Conservation (phyloP, 1,284 basidiomycete genomes). For the Ceratobasidium sp. region DNA sequence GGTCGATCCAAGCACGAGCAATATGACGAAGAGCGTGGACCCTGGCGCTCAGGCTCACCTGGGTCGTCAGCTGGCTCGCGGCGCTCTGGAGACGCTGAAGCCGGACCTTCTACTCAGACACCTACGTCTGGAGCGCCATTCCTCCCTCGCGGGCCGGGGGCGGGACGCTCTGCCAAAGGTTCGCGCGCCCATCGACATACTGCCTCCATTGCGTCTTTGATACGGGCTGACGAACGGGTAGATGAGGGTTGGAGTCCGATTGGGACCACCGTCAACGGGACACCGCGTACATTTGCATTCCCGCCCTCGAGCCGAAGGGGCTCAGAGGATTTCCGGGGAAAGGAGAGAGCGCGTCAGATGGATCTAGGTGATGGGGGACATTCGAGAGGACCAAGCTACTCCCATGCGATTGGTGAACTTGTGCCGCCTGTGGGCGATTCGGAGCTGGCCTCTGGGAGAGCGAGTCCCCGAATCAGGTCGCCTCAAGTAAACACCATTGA, state of each 20-base stretch:
- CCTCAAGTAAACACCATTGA: slow-evolving; percentile 16
- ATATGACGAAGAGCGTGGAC: slow-evolving; percentile 69
- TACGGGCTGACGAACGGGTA: slow-evolving; percentile 74
- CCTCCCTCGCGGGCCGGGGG: slow-evolving; percentile 53
- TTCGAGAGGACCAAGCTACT: slow-evolving; percentile 18
- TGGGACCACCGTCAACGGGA: slow-evolving; percentile 37
- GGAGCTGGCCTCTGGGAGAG: slow-evolving; percentile 10
- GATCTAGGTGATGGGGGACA: slow-evolving; percentile 12
- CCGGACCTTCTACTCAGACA: slow-evolving; percentile 70
- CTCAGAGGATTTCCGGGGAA: slow-evolving; percentile 20
- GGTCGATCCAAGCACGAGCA: slow-evolving; percentile 72
- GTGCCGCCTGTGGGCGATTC: slow-evolving; percentile 20
- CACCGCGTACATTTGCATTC: slow-evolving; percentile 41
- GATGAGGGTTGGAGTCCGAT: slow-evolving; percentile 76
- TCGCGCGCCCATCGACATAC: slow-evolving; percentile 68
- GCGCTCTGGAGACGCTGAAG: slow-evolving; percentile 61
- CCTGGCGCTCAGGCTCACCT: slow-evolving; percentile 53
- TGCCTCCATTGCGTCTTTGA: slow-evolving; percentile 81
- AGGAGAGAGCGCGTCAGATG: background rate
- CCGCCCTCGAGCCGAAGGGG: slow-evolving; percentile 26
- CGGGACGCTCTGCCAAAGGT: slow-evolving; percentile 53
- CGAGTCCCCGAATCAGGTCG: slow-evolving; percentile 36
- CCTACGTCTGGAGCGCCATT: slow-evolving; percentile 58
- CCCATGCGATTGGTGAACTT: slow-evolving; percentile 28
- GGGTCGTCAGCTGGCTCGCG: slow-evolving; percentile 60